Percentiles rank a stretch among this genome's conserved stretches.
Conservation (phyloP, 1,139 yeast species). For the Debaryomyces psychrophilus region DNA sequence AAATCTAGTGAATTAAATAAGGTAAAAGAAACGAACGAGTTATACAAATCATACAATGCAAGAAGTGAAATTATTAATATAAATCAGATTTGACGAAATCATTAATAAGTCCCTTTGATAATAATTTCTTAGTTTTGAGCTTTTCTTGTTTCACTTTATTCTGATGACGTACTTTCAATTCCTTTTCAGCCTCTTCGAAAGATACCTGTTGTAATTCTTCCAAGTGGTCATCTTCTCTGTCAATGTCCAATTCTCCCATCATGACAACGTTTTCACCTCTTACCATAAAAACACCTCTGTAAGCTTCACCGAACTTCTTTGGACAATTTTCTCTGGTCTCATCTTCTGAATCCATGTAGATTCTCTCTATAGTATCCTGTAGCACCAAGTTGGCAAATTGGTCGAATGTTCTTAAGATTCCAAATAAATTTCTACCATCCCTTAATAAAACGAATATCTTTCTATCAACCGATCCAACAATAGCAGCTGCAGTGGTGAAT, state of each 20-base stretch:
- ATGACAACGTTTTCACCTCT: conserved; percentile 98
- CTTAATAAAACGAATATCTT: conserved; percentile 82
- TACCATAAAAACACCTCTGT: conserved; percentile 81
- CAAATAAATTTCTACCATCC: conserved; percentile 88
- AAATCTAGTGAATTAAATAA: conserved; percentile 8
- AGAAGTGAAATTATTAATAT: conserved; percentile 35
- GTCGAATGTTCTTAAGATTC: conserved; percentile 92
- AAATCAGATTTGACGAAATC: conserved; percentile 59
- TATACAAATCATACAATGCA: conserved; percentile 13
- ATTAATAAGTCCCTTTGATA: conserved; percentile 56
- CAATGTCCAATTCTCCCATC: conserved; percentile 93
- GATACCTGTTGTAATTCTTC: conserved; percentile 58
- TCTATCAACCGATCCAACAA: conserved; percentile 91
- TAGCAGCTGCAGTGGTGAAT: conserved; percentile 95
- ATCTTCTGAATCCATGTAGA: conserved; percentile 50
- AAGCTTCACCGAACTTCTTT: conserved; percentile 69
- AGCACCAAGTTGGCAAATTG: conserved; percentile 92
- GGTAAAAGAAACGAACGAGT: conserved; percentile 3
- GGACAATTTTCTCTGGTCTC: conserved; percentile 26
- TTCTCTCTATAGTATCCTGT: conserved; percentile 88
- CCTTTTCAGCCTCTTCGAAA: conserved; percentile 60
- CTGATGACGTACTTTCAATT: conserved; percentile 42
- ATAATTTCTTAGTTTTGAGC: conserved; percentile 50
- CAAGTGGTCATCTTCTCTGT: conserved; percentile 76
- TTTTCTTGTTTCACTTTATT: conserved; percentile 48